Evolutionary conservation across 1,139 yeast genomes (phyloP).

Genomic region (Kurtzmaniella quercitrusa): DNA sequence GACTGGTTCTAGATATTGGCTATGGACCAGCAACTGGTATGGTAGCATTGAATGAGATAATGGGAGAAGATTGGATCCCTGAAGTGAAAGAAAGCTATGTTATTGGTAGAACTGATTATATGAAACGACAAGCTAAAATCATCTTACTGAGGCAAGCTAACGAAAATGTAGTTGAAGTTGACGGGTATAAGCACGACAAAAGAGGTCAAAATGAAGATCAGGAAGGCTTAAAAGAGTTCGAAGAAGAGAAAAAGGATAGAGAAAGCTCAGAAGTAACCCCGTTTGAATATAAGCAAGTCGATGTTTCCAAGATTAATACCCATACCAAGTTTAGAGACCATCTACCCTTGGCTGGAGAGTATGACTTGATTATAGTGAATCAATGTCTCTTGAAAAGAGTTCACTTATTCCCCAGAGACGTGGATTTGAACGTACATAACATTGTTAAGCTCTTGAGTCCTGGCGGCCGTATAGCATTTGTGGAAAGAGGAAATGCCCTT

Average conservation of each 20-base stretch:
- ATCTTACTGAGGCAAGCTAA: conserved; percentile 65
- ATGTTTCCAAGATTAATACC: conserved; percentile 49
- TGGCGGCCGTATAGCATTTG: conserved; percentile 68
- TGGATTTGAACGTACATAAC: conserved; percentile 64
- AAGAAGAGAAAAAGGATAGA: conserved; percentile 13
- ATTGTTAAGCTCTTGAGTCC: conserved; percentile 64
- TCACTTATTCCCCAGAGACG: conserved; percentile 62
- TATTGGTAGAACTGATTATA: conserved; percentile 58
- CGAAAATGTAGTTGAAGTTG: conserved; percentile 35
- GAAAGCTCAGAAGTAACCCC: conserved; percentile 1
- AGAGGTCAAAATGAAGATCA: conserved; percentile 9
- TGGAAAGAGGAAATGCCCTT: conserved; percentile 86
- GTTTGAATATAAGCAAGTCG: conserved; percentile 35
- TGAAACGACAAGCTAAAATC: conserved; percentile 78
- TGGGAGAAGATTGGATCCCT: conserved; percentile 64
- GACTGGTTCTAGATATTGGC: conserved; percentile 71
- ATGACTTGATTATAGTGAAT: conserved; percentile 82
- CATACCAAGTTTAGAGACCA: conserved; percentile 50
- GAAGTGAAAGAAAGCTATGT: conserved; percentile 66
- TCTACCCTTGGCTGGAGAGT: conserved; percentile 46
- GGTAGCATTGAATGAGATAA: conserved; percentile 77
- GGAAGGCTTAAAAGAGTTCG: conserved; percentile 5
- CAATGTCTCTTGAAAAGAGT: conserved; percentile 69
- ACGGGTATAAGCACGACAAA: neutral
- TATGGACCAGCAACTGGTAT: conserved; percentile 94